phyloP scores from a whole-genome alignment of 225 moss, liverwort and hornwort species.

The Straminergon stramineum region DNA sequence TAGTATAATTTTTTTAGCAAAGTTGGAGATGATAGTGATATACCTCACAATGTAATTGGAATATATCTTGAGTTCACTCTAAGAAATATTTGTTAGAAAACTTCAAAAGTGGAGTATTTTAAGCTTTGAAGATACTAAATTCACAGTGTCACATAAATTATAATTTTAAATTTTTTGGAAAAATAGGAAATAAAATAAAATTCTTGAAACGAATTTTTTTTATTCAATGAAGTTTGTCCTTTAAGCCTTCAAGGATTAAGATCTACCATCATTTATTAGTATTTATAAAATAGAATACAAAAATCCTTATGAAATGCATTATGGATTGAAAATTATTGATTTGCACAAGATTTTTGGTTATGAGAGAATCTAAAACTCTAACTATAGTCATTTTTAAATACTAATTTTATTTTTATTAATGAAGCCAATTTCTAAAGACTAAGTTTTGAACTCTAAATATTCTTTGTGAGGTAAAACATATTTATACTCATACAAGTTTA shows the following conservation, averaged over 20 bases:
- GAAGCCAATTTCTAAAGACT: neutral
- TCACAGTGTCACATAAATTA: neutral
- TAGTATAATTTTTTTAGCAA: neutral
- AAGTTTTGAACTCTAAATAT: neutral
- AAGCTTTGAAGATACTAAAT: neutral
- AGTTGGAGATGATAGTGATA: neutral
- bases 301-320: neutral
- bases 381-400: neutral
- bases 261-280: neutral
- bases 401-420: neutral
- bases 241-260: neutral
- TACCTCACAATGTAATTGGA: fast-evolving
- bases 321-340: neutral
- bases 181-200: neutral
- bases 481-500: neutral
- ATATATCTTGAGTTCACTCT: neutral
- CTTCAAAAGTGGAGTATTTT: neutral
- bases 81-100: neutral
- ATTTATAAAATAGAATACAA: neutral
- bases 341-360: neutral
- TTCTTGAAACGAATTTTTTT: neutral
- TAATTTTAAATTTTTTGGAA: neutral
- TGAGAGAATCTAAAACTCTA: neutral
- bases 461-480: neutral
- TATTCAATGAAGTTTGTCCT: fast-evolving